Evolutionary conservation across 306 rosid species (phyloP).

Genomic region (Quercus robur): DNA sequence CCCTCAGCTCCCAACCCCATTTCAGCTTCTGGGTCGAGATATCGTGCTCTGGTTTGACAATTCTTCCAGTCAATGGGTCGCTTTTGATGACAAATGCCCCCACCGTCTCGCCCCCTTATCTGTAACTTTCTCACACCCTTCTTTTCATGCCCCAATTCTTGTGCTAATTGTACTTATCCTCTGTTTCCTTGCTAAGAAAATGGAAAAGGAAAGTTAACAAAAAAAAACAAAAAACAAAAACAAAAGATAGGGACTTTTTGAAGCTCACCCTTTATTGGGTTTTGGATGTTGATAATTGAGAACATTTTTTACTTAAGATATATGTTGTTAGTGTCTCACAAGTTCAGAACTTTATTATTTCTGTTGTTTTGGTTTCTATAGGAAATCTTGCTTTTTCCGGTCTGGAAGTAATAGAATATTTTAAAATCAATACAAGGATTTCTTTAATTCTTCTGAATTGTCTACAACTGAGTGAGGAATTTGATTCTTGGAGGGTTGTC

Average conservation of each 20-base stretch:
- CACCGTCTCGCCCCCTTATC: constrained; percentile 97
- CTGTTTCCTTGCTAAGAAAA: constrained; percentile 6
- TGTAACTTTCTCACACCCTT: constrained; percentile 34
- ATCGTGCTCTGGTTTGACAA: constrained; percentile 82
- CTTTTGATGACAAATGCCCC: constrained; percentile 95
- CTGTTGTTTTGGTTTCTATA: background rate
- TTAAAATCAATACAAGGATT: background rate
- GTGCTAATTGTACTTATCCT: constrained; percentile 5
- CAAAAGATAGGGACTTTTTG: background rate
- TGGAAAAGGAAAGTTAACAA: background rate
- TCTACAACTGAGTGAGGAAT: background rate
- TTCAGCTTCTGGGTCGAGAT: constrained; percentile 95
- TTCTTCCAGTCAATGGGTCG: constrained; percentile 65
- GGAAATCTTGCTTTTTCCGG: background rate
- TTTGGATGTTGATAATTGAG: too few species aligned
- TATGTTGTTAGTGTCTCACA: background rate
- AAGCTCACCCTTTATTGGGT: background rate
- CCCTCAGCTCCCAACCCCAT: constrained; percentile 67
- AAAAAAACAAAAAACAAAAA: too few species aligned
- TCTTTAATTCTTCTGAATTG: background rate
- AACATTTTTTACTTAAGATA: background rate
- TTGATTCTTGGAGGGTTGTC: background rate
- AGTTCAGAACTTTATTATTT: background rate
- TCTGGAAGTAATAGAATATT: background rate
- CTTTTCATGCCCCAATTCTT: background rate